Base-by-base conservation (phyloP, 1,139 yeast genomes). In the Suhomyces bribrorum region DNA sequence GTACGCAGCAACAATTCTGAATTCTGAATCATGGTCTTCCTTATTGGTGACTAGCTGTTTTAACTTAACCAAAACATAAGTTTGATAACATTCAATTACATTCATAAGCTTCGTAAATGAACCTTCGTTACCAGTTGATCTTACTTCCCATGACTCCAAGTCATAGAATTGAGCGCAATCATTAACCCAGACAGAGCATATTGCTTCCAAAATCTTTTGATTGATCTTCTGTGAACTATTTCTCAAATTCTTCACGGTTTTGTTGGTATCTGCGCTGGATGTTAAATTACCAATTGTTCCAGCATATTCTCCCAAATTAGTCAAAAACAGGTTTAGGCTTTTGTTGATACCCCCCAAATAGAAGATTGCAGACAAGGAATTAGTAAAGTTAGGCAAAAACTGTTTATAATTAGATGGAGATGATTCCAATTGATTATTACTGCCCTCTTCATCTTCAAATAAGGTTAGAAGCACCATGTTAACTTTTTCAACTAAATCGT, bases 111-210 rank as follows among this genome's bases (percentile, higher is more conserved):
- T 67, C 5, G 77, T 71, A 2, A 56, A 54, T 2, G 66, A 60
- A 1, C 42, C 47, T 3, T 46, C 46, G 3, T 30, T 25, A 9
- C 33, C 36, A 14, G 26, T 14, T 8, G 30, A 34, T 31, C 58
- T 59, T 13, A 62, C 54, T 36, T 64, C 70, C 76, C 77, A 71
- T 34, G 56, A 61, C 41, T 72, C 77, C 24, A 72, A 54, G 38
- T 69, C 75, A 49, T 66, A 70, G 32, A 72, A 66, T 46, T 72
- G 77, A 2, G 73, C 57, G 47, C 76, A 71, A 47, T 72, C 77
- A 47, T 72, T 72, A 2, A 71, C 69, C 77, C 77, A 72, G 1
- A 68, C 70, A 5, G 77, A 60, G 49, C 77, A 71, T 2, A 66
- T 49, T 0, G 75, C 76, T 48, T 72, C 77, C 38, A 71, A 49